A percentile compares a stretch with the other conserved stretches of the same genome.
These are phyloP conservation scores for Dactylellina drechsleri DNA, from an alignment of 2,329 filamentous ascomycete genomes.

Conservation along the genomic window DNA sequence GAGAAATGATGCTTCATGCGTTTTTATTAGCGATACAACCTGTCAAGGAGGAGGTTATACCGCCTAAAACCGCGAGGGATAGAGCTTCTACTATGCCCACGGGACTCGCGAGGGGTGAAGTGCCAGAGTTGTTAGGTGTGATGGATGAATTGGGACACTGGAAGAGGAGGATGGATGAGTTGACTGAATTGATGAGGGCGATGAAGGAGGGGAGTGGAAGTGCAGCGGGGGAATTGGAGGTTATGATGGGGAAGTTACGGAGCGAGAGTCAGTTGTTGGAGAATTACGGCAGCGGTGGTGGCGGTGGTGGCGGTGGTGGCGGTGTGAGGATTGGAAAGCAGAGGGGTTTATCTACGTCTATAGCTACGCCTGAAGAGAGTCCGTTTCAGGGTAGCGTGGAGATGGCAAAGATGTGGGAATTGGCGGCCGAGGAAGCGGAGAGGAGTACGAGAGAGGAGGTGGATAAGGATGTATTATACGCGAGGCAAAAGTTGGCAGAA, in stretches of 20 bases:
- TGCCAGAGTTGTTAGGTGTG: slow-evolving; percentile 30
- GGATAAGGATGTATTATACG: slow-evolving; percentile 26
- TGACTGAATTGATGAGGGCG: slow-evolving; percentile 39
- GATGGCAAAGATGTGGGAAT: slow-evolving; percentile 44
- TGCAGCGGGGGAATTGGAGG: slow-evolving; percentile 37
- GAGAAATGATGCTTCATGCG: slow-evolving; percentile 47
- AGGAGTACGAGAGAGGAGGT: slow-evolving; percentile 32
- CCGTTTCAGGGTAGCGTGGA: slow-evolving; percentile 38
- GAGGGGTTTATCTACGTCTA: too few species aligned
- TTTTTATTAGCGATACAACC: slow-evolving; percentile 46
- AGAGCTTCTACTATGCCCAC: slow-evolving; percentile 5
- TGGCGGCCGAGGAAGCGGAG: slow-evolving; percentile 50
- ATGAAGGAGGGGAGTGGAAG: slow-evolving; percentile 42
- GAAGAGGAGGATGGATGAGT: slow-evolving; percentile 39
- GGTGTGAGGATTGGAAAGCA: slow-evolving; percentile 20
- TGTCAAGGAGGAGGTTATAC: slow-evolving; percentile 39
- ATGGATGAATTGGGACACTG: slow-evolving; percentile 45
- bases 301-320: slow-evolving; percentile 8
- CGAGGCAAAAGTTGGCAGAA: slow-evolving; percentile 28
- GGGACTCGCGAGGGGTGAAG: slow-evolving; percentile 15
- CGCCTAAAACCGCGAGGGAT: slow-evolving; percentile 31
- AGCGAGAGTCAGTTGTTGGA: slow-evolving; percentile 49
- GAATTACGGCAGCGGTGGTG: slow-evolving; percentile 29
- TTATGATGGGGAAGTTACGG: slow-evolving; percentile 37
- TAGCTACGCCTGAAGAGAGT: not conserved